Evolutionary conservation across 495 filamentous ascomycete species (phyloP).

Genomic region (Aspergillus funiculosus): DNA sequence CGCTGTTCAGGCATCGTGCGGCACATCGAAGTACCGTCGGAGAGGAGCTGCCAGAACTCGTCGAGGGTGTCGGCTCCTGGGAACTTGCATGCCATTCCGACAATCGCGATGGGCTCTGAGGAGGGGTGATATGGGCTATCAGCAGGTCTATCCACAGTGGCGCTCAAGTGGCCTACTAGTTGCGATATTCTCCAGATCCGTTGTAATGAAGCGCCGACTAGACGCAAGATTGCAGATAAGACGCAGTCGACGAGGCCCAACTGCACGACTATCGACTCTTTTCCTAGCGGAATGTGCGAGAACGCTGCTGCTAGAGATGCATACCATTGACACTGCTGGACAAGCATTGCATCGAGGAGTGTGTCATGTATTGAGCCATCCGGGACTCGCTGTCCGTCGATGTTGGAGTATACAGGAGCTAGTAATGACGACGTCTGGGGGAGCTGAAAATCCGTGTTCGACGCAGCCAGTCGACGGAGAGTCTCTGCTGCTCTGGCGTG

Average conservation of each 20-base stretch:
- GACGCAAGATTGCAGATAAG: not conserved
- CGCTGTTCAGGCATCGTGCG: not conserved
- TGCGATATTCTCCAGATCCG: not conserved
- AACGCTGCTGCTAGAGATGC: not conserved
- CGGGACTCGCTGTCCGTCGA: not conserved
- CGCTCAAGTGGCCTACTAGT: not conserved
- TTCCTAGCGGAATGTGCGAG: not conserved
- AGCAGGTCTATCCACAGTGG: too few species aligned
- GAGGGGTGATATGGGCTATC: too few species aligned
- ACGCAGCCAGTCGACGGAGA: not conserved
- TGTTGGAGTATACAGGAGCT: slow-evolving; percentile 4
- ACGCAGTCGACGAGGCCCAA: not conserved
- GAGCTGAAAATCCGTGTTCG: not conserved
- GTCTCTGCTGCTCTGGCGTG: not conserved
- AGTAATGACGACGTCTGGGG: not conserved
- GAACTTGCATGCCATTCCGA: slow-evolving; percentile 46
- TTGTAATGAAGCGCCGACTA: not conserved
- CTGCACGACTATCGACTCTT: not conserved
- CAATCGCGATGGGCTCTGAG: slow-evolving; percentile 39
- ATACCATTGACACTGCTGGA: slow-evolving; percentile 1
- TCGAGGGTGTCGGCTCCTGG: slow-evolving; percentile 45
- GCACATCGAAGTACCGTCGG: not conserved
- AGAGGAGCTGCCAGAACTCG: slow-evolving; percentile 40
- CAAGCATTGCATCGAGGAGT: not conserved
- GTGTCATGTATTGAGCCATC: not conserved